Evolutionary conservation across 345 rosid genomes (phyloP).

Genomic region (Euclidium syriacum): DNA sequence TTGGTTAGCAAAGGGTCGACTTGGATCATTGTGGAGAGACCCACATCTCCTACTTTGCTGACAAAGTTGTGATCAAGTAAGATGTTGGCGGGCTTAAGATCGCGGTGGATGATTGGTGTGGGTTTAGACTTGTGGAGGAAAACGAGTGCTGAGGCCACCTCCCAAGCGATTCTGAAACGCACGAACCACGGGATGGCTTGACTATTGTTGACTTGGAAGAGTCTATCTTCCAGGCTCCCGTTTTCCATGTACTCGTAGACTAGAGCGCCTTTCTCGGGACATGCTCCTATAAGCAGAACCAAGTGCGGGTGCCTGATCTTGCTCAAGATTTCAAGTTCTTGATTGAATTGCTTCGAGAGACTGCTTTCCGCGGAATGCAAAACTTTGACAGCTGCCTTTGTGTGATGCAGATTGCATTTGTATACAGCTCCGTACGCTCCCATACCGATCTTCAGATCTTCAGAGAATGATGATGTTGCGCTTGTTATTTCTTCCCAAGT

Average conservation of each 20-base stretch:
- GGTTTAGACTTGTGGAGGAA: constrained; percentile 84
- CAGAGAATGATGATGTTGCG: constrained; percentile 35
- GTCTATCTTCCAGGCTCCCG: constrained; percentile 76
- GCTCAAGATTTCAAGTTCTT: constrained; percentile 73
- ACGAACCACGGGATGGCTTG: constrained; percentile 77
- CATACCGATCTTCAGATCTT: constrained; percentile 33
- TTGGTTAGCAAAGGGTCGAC: constrained; percentile 27
- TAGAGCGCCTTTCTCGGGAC: constrained; percentile 63
- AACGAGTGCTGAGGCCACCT: constrained; percentile 75
- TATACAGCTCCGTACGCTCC: constrained; percentile 36
- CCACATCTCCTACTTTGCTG: constrained; percentile 94
- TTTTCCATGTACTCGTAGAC: constrained; percentile 87
- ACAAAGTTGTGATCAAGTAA: constrained; percentile 68
- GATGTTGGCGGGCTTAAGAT: constrained; percentile 88
- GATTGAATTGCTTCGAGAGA: constrained; percentile 30
- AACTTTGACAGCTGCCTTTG: constrained; percentile 35
- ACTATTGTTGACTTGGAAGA: constrained; percentile 39
- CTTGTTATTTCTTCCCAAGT: constrained; percentile 32
- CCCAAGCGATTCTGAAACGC: constrained; percentile 78
- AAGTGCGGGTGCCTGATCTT: constrained; percentile 81
- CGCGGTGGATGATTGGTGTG: constrained; percentile 72
- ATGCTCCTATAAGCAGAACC: constrained; percentile 90
- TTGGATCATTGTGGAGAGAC: constrained; percentile 61
- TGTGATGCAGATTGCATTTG: constrained; percentile 35
- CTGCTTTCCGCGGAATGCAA: constrained; percentile 28